Evolutionary conservation across 2,329 filamentous ascomycete genomes (phyloP), one percentile per base, ranked within the genome.

Genomic region (Trichoderma koningii): DNA sequence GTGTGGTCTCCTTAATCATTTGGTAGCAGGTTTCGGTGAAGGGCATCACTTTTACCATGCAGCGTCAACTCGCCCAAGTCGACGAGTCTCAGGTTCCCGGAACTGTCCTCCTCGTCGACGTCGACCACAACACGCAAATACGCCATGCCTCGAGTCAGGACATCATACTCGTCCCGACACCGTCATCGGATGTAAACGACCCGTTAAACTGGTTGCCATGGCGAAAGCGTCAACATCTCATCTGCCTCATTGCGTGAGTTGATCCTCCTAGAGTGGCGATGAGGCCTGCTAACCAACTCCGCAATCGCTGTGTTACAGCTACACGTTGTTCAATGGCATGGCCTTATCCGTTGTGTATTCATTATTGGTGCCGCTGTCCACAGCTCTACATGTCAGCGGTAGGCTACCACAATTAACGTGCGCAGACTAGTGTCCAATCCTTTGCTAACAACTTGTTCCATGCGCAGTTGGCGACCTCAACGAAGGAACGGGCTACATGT

Each of bases 111-210:
- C 73, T 80, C 10, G 73, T 80, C 5, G 78, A 80, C 56, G 59
- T 79, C 3, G 70, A 78, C 41, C 74, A 74, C 10, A 74, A 68
- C 3, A 67, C 76, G 38, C 70, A 68, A 1, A 71, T 74, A 50
- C 72, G 69, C 7, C 78, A 79, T 66, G 73, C 74, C 3, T 66
- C 66, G n/a, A 69, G 67, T 45, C 69, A 72, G 9, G 70, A 70
- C 55, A 81, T 83, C 61, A 80, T 85, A 19, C 74, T 85, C 12
- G 77, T 84, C 9, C 83, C 83, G 1, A 76, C 77, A 0, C 83
- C 83, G 1, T 81, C 80, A 0, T 71, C 74, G 12, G 80, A 85
- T 66, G 79, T 82, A 4, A 80, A 83, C 48, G 83, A 85, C 66
- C 83, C 83, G 3, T 73, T 86, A 41, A 85, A 82, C 66, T 83